Base-by-base conservation (phyloP, 2,329 filamentous ascomycete genomes). In the Trichoderma sp. region DNA sequence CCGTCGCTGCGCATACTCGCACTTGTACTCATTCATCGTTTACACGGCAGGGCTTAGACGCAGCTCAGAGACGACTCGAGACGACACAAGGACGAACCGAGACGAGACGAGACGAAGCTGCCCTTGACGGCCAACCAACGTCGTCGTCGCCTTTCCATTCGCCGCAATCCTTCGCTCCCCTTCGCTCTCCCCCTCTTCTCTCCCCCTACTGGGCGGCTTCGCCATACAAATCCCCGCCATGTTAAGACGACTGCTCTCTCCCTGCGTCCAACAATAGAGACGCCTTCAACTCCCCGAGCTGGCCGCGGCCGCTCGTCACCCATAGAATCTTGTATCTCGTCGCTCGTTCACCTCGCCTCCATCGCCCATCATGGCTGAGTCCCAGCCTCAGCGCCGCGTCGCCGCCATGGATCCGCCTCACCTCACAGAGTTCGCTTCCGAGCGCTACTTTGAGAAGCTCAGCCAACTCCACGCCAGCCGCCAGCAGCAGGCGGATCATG, bases 341-440 rank as follows among this genome's bases (percentile, higher is more conserved):
- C 76, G 72, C 77, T 79, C 76, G 74, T 74, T 76, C 74, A 65
- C 28, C 69, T 63, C 60, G 47, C 56, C 64, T 32, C 63, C 71
- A 39, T 43, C 63, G 62, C 58, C 71, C 74, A 76, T 60, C 75
- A 82, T 83, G 81, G 76, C 81, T 72, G 78, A 81, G 74, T 39
- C 60, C 51, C 75, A 76, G 65, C 75, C 60, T 53, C 75, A 76
- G 66, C 76, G 76, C 67, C 74, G 76, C 65, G 76, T 76, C 60
- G 76, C 80, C 58, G 76, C 80, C 77, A 90, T 90, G 88, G 89
- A 91, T 74, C 88, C 87, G 77, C 84, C 86, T 76, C 89, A 90
- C 74, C 84, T 89, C 73, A 90, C 89, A 73, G 89, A 91, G 79
- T 91, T 91, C 81, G 89, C 88, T 73, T 91, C 89, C 58, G 84